These are phyloP conservation scores for Bocquillonia castaneifolia DNA, from an alignment of 441 rosid species.

Conservation along the genomic window DNA sequence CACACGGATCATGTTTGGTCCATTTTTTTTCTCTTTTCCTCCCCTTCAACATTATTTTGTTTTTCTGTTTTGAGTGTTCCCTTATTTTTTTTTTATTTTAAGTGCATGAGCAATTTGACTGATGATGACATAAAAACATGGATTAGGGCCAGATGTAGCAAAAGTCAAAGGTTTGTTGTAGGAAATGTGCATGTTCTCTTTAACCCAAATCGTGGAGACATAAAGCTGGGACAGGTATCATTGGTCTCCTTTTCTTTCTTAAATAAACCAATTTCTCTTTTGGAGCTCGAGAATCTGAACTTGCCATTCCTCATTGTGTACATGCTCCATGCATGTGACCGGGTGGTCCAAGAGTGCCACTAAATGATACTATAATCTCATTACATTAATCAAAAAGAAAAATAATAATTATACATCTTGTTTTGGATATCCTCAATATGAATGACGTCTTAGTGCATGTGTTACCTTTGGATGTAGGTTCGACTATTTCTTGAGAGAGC, in stretches of 20 bases:
- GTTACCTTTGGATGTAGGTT: conserved; percentile 36
- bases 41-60: not conserved
- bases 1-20: not conserved
- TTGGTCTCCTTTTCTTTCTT: conserved; percentile 6
- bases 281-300: not conserved
- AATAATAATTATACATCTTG: not conserved
- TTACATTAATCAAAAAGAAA: not conserved
- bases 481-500: conserved; percentile 76
- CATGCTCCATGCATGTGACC: not conserved
- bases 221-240: conserved; percentile 88
- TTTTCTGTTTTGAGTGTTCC: not conserved
- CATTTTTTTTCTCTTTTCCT: not conserved
- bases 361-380: not conserved
- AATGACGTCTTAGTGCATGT: not conserved
- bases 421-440: conserved; percentile 2
- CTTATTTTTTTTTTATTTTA: not conserved
- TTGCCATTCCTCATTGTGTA: not conserved
- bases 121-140: conserved; percentile 15
- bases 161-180: conserved; percentile 51
- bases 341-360: not conserved
- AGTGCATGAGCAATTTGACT: not conserved
- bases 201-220: conserved; percentile 89
- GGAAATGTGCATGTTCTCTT: conserved; percentile 85
- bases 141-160: conserved; percentile 34
- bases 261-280: conserved; percentile 1